Base-by-base conservation (phyloP, 345 rosid species). In the Hibiscus mutabilis region DNA sequence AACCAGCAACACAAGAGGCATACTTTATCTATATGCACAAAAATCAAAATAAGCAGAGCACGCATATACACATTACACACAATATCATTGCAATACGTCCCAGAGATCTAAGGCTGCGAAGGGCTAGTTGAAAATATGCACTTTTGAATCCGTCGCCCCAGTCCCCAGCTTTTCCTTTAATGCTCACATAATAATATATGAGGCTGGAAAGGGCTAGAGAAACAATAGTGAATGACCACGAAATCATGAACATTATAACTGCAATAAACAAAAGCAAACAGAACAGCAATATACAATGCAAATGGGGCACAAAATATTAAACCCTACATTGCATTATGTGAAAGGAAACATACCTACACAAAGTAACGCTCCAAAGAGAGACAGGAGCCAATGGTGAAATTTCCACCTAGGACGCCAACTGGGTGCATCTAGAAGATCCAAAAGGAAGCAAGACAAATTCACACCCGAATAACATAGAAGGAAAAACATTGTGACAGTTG, bases 381-480 rank as follows among this genome's bases (percentile, higher is more conserved):
- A 96, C 61, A 91, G 85, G 82, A 96, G 88, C 99, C 99, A 96
- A 49, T 92, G 99, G 84, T 96, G 99, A 82, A 89, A 88, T 76
- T 96, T 92, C 98, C 99, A 96, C 77, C 99, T 86, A 57, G 97
- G 99, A 69, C 97, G 98, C 99, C 99, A 96, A 79, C 99, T 96
- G 58, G 99, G 99, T 76, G 99, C 98, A 88, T 96, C 99, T 53
- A 96, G 88, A 85, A 96, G 94, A 84, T 96, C 99, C 62, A 96
- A 84, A 77, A 96, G 98, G 86, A 96, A 96, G 87, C 99, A 96
- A 71, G 98, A 96, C 86, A 96, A 82, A 84, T 95, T 95, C 78
- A 95, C 99, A 63, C 98, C 99, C 64, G 92, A 25, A 83, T 95
- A 95, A 79, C 99, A 95, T 68, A 95, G 81, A 66, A 92, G 67